Evolutionary conservation across 352 stramenopile species (phyloP).

Genomic region (Blastocystis sp.): DNA sequence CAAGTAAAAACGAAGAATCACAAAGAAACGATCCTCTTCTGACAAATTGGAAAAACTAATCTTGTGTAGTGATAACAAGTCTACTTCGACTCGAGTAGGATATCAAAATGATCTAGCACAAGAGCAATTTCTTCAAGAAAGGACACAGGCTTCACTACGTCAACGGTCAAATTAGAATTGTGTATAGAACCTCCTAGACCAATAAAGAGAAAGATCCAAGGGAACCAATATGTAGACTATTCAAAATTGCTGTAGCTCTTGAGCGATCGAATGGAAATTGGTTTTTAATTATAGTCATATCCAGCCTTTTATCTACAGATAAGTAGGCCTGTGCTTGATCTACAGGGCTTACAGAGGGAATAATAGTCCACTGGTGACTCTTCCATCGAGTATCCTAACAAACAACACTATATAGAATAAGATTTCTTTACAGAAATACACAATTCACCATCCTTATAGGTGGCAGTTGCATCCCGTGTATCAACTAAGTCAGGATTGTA

Average conservation of each 20-base stretch:
- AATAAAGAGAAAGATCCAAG: not conserved
- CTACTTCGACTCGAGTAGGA: not conserved
- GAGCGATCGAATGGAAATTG: not conserved
- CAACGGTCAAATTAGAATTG: not conserved
- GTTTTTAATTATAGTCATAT: slow-evolving; percentile 10
- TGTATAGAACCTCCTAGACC: not conserved
- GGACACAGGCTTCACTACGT: slow-evolving; percentile 1
- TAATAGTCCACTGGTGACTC: not conserved
- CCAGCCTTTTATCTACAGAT: not conserved
- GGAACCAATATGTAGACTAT: not conserved
- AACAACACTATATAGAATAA: not conserved
- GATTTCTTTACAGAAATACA: slow-evolving; percentile 12
- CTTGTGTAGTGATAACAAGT: not conserved
- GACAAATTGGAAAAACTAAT: not conserved
- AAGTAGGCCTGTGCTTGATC: not conserved
- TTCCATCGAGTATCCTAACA: not conserved
- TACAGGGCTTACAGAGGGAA: not conserved
- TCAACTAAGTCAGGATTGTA: slow-evolving; percentile 50
- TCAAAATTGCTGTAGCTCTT: not conserved
- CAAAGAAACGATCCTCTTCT: not conserved
- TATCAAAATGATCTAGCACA: not conserved
- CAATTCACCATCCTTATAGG: slow-evolving; percentile 1
- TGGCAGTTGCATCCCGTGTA: not conserved
- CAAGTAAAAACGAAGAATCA: not conserved
- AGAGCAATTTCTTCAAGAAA: slow-evolving; percentile 27